Evolutionary conservation across 345 rosid genomes (phyloP), one percentile per base, ranked within the genome.

Genomic region (Abelmoschus esculentus): DNA sequence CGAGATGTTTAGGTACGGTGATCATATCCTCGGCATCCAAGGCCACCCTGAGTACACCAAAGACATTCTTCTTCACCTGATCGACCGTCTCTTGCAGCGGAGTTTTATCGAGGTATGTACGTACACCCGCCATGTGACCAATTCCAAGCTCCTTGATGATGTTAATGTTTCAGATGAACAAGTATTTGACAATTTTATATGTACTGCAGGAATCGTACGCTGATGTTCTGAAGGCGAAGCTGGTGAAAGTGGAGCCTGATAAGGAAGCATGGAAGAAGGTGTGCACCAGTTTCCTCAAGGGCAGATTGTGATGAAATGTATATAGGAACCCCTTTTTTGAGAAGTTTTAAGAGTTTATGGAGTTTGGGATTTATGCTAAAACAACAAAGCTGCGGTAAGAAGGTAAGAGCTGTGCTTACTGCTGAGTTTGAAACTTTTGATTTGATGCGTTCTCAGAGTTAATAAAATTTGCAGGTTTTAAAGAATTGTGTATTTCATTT

Each of bases 11-110:
- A 75, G 19, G 69, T 87, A 62, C 66, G 90, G 87, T n/a, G 83
- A 87, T 28, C 89, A 89, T 75, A 75, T 87, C 31, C 75, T 89
- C 92, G 96, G 96, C 15, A 83, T 89, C 52, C 96, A 89, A 72
- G 96, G 96, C 42, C 96, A 89, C 72, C 96, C 92, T 0, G 90
- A 89, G 70, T 86, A 86, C 81, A 84, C 75, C 34, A 78, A 54
- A 19, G 92, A 87, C 84, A 87, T 89, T 17, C 84, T 89, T 26
- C 61, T 73, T 44, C 80, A 81, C 73, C 64, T 89, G 53, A 67
- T 86, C 1, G 87, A 85, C 57, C 86, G 85, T 3, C 87, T 84
- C 67, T 71, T 75, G 17, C 76, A 72, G 18, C 76, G 71, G 15
- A 22, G 75, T 19, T 56, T 75, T 5, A 84, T 89, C 18, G 29